phyloP scores from a whole-genome alignment of 352 stramenopile species.

The Globisporangium emineosum region DNA sequence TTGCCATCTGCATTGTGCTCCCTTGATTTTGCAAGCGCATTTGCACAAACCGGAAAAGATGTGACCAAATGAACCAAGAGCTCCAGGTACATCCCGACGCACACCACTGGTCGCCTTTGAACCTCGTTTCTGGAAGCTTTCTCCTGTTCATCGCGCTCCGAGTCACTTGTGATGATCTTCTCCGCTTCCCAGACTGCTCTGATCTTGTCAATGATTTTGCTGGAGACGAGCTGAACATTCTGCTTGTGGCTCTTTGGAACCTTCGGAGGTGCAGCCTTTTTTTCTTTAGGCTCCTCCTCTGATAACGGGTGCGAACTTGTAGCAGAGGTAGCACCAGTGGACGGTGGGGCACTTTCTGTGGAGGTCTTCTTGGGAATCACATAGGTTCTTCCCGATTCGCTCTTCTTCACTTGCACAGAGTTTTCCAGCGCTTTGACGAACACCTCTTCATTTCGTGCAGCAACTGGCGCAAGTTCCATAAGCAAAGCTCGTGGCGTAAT shows the following conservation, averaged over 20 bases:
- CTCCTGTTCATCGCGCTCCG: conserved; percentile 13
- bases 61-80: conserved; percentile 73
- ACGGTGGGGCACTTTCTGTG: conserved; percentile 7
- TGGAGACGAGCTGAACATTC: conserved; percentile 50
- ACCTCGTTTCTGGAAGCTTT: conserved; percentile 6
- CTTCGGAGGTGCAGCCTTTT: conserved; percentile 33
- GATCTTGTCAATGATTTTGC: conserved; percentile 68
- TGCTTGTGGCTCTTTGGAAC: conserved; percentile 69
- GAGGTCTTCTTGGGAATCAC: conserved; percentile 40
- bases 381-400: conserved; percentile 76
- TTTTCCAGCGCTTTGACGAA: conserved; percentile 74
- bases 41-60: conserved; percentile 64
- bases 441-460: conserved; percentile 69
- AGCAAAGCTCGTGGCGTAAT: conserved; percentile 80
- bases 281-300: conserved; percentile 22
- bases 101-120: conserved; percentile 28
- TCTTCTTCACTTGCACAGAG: conserved; percentile 74
- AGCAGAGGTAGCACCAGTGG: background rate
- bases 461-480: conserved; percentile 71
- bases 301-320: conserved; percentile 13
- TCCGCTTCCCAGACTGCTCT: conserved; percentile 49
- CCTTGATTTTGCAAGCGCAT: conserved; percentile 58
- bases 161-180: conserved; percentile 23
- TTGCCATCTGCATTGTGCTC: conserved; percentile 23
- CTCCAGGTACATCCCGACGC: conserved; percentile 65